Conservation (phyloP, 768 basidiomycete species). For the Auricularia heimuer region DNA sequence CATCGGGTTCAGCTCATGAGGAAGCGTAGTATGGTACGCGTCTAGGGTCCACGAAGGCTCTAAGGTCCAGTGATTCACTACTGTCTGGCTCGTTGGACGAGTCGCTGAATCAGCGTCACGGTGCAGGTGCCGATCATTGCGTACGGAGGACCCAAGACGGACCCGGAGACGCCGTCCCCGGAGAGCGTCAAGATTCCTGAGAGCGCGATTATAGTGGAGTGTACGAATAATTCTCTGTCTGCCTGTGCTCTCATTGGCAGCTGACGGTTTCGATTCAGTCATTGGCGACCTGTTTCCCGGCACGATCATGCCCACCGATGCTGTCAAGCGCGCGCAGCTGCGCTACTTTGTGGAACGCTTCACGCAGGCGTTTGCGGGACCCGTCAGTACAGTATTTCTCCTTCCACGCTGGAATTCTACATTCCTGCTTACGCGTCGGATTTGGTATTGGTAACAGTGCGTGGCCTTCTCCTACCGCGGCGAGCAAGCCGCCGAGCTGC, state of each 20-base stretch:
- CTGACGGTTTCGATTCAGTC: constrained; percentile 15
- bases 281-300: constrained; percentile 48
- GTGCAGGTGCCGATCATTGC: constrained; percentile 46
- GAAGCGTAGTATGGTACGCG: constrained; percentile 43
- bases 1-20: neutral
- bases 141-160: constrained; percentile 49
- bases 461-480: constrained; percentile 27
- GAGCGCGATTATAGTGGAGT: constrained; percentile 56
- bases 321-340: constrained; percentile 44
- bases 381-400: neutral
- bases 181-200: constrained; percentile 54
- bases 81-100: neutral
- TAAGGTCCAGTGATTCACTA: constrained; percentile 34
- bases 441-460: constrained; percentile 12
- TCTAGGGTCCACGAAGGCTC: constrained; percentile 54
- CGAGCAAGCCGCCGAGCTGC: constrained; percentile 31
- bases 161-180: constrained; percentile 46
- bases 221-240: neutral
- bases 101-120: neutral
- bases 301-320: constrained; percentile 45
- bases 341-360: constrained; percentile 56
- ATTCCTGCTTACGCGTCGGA: neutral
- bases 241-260: neutral
- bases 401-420: too few relatives aligned
- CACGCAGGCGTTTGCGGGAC: constrained; percentile 34